Conservation (phyloP, 1,284 basidiomycete genomes). For the Boletus hoseneyae region DNA sequence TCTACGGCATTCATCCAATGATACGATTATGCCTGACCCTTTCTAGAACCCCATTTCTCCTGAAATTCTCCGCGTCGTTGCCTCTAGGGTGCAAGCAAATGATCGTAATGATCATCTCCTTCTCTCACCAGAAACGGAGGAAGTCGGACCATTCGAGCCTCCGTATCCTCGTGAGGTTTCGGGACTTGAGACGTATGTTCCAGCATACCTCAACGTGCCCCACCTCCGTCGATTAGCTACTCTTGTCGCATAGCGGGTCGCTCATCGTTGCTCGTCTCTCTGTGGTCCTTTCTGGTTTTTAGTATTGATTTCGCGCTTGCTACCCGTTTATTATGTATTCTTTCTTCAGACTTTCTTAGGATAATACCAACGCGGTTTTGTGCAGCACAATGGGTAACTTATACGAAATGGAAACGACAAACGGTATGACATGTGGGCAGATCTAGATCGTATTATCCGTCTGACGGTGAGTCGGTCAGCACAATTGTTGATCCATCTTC, state of each 20-base stretch:
- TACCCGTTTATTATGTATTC: conserved; percentile 23
- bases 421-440: background rate
- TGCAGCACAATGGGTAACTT: background rate
- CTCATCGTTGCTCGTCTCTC: background rate
- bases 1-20: conserved; percentile 15
- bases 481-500: conserved; percentile 42
- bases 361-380: conserved; percentile 18
- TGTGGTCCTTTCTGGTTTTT: background rate
- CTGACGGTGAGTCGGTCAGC: conserved; percentile 13
- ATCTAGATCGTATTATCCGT: background rate
- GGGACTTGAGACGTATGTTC: conserved; percentile 85
- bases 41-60: conserved; percentile 89
- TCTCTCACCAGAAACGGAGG: conserved; percentile 91
- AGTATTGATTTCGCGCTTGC: conserved; percentile 9
- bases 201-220: conserved; percentile 81
- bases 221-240: conserved; percentile 80
- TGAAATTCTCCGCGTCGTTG: conserved; percentile 95
- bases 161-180: conserved; percentile 85
- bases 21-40: conserved; percentile 6
- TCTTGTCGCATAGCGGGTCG: conserved; percentile 58
- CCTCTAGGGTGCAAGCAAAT: conserved; percentile 89
- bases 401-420: background rate
- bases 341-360: conserved; percentile 4
- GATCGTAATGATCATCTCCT: conserved; percentile 95
- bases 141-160: conserved; percentile 89